A percentile compares a stretch with the other conserved stretches of the same genome.
Evolutionary conservation across 192 early-diverging fungal species (phyloP).

Genomic region (Umbelopsis vinacea): DNA sequence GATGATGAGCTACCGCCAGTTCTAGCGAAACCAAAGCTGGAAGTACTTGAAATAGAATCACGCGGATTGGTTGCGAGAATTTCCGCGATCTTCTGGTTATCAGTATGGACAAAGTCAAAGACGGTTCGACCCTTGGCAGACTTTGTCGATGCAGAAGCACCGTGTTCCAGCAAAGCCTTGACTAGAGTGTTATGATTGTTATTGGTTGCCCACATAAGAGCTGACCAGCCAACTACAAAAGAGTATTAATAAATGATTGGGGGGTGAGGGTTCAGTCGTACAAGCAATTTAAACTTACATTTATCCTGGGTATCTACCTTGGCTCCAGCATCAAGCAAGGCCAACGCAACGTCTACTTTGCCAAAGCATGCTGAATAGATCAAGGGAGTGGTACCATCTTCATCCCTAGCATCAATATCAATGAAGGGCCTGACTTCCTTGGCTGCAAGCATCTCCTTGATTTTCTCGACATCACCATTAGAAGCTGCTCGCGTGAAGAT

Average conservation of each 20-base stretch:
- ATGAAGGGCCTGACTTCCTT: conserved; percentile 52
- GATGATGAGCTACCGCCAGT: conserved; percentile 39
- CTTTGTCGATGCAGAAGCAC: conserved; percentile 72
- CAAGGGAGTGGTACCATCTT: conserved; percentile 84
- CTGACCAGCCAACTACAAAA: conserved; percentile 77
- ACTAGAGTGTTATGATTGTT: conserved; percentile 79
- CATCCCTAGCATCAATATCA: conserved; percentile 81
- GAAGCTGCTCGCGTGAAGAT: conserved; percentile 72
- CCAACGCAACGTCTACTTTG: conserved; percentile 67
- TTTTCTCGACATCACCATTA: conserved; percentile 71
- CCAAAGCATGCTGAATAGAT: conserved; percentile 92
- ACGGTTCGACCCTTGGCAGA: conserved; percentile 75
- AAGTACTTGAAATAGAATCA: conserved; percentile 41
- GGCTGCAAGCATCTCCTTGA: conserved; percentile 63
- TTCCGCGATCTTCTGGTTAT: conserved; percentile 56
- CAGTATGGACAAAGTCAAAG: conserved; percentile 69
- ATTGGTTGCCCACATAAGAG: conserved; percentile 89
- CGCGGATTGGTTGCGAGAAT: conserved; percentile 50
- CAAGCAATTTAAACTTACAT: conserved; percentile 55
- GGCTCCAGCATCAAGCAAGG: conserved; percentile 76
- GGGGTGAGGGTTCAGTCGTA: conserved; percentile 6
- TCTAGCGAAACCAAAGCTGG: conserved; percentile 29
- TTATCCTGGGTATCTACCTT: conserved; percentile 79
- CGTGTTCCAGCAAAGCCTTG: conserved; percentile 73
- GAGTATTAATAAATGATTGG: conserved; percentile 4